These are phyloP conservation scores for Globisporangium ultimum DNA, from an alignment of 352 stramenopile species.

Conservation along the genomic window DNA sequence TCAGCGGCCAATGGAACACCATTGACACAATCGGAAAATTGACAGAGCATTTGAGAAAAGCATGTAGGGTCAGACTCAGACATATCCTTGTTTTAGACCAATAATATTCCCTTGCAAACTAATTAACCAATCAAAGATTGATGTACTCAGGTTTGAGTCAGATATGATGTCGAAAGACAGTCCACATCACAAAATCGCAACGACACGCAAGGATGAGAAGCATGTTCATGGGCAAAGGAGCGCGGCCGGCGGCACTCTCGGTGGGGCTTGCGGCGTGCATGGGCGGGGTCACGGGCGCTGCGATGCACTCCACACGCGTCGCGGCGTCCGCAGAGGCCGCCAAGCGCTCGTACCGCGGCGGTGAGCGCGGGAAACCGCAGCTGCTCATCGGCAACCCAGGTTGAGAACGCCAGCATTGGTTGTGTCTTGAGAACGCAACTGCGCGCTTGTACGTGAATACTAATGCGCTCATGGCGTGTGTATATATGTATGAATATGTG, in stretches of 20 bases:
- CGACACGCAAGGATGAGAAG: not conserved
- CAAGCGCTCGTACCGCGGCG: slow-evolving; percentile 6
- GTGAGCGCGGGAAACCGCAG: slow-evolving; percentile 3
- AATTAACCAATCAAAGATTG: too few relatives aligned
- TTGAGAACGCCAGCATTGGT: not conserved
- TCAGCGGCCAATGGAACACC: too few relatives aligned
- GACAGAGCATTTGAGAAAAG: too few relatives aligned
- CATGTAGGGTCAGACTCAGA: too few relatives aligned
- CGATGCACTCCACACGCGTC: not conserved
- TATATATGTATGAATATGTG: not conserved
- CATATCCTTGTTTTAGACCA: too few relatives aligned
- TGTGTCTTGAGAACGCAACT: not conserved
- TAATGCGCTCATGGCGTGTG: not conserved
- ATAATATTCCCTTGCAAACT: too few relatives aligned
- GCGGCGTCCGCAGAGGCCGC: not conserved
- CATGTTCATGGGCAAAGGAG: not conserved
- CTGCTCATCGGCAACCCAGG: slow-evolving; percentile 9
- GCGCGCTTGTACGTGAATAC: not conserved
- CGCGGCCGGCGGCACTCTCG: too few relatives aligned
- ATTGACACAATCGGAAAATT: too few relatives aligned
- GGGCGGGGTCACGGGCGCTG: not conserved
- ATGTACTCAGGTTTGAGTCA: too few relatives aligned
- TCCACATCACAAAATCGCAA: too few relatives aligned
- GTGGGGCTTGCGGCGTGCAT: not conserved
- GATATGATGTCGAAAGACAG: too few relatives aligned